Percentiles rank a stretch among this genome's conserved stretches.
These are phyloP conservation scores for Excoecaria cochinchinensis DNA, from an alignment of 345 rosid species.

Conservation along the genomic window DNA sequence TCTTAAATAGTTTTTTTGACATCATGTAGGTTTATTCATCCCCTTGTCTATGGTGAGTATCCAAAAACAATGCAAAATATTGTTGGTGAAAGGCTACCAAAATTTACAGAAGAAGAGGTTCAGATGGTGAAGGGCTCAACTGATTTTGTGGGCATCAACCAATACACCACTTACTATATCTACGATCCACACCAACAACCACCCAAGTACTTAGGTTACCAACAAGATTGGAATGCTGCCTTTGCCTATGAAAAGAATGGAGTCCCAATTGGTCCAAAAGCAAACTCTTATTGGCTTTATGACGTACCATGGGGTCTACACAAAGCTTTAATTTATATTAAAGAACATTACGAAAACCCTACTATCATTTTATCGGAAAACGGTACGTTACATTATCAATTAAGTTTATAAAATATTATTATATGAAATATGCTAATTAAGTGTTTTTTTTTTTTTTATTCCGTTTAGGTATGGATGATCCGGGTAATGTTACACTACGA, in stretches of 20 bases:
- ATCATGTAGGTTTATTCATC: constrained; percentile 76
- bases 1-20: neutral
- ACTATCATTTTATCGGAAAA: constrained; percentile 78
- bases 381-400: constrained; percentile 37
- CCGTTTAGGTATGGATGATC: constrained; percentile 81
- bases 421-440: too few species aligned
- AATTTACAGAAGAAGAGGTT: constrained; percentile 69
- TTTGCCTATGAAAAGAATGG: constrained; percentile 63
- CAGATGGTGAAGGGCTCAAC: constrained; percentile 87
- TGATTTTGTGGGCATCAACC: constrained; percentile 90
- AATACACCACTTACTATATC: constrained; percentile 79
- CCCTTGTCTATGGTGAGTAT: constrained; percentile 84
- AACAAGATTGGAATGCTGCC: constrained; percentile 84
- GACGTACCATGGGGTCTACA: constrained; percentile 96
- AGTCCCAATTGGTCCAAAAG: constrained; percentile 81
- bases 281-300: constrained; percentile 81
- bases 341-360: constrained; percentile 89
- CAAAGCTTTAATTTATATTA: constrained; percentile 80
- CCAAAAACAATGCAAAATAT: constrained; percentile 84
- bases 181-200: constrained; percentile 49
- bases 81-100: constrained; percentile 75
- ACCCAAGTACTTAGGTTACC: constrained; percentile 61
- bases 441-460: neutral
- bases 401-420: too few species aligned
- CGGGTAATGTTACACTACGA: constrained; percentile 64